A percentile compares a stretch with the other conserved stretches of the same genome.
These are phyloP conservation scores for Sordaria brevicollis DNA, from an alignment of 495 filamentous ascomycete species.

Conservation along the genomic window DNA sequence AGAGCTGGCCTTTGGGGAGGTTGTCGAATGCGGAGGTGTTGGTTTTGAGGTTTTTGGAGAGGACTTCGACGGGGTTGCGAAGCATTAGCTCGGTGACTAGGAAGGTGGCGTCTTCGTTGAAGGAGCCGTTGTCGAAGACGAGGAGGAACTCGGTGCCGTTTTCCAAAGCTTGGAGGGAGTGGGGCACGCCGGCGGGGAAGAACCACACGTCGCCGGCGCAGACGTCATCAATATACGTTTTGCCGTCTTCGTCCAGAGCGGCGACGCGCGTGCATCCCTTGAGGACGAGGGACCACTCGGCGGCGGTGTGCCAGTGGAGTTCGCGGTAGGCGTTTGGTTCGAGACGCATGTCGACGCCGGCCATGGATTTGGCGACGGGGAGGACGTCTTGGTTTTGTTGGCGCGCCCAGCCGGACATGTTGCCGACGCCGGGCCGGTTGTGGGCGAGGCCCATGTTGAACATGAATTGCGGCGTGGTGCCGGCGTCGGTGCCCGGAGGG, in stretches of 20 bases:
- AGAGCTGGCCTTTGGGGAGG: slow-evolving; percentile 49
- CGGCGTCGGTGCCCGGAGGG: slow-evolving; percentile 55
- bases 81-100: slow-evolving; percentile 55
- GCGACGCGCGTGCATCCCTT: slow-evolving; percentile 54
- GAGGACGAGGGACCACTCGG: slow-evolving; percentile 55
- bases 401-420: slow-evolving; percentile 55
- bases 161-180: slow-evolving; percentile 56
- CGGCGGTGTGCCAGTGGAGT: slow-evolving; percentile 63
- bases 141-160: slow-evolving; percentile 59
- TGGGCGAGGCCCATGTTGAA: slow-evolving; percentile 66
- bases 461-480: slow-evolving; percentile 52
- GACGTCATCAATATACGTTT: slow-evolving; percentile 57
- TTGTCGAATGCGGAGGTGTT: slow-evolving; percentile 45
- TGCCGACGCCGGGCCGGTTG: slow-evolving; percentile 43
- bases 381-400: slow-evolving; percentile 56
- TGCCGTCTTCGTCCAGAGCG: slow-evolving; percentile 52
- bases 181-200: slow-evolving; percentile 56
- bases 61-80: slow-evolving; percentile 49
- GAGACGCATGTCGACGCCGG: slow-evolving; percentile 71
- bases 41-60: slow-evolving; percentile 52
- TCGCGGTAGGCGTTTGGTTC: slow-evolving; percentile 56
- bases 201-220: slow-evolving; percentile 62
- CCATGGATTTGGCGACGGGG: slow-evolving; percentile 56
- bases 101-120: slow-evolving; percentile 61
- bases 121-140: slow-evolving; percentile 59